Percentiles rank a stretch among this genome's conserved stretches.
phyloP scores from a whole-genome alignment of 345 rosid species.

The Bruguiera gymnorhiza region DNA sequence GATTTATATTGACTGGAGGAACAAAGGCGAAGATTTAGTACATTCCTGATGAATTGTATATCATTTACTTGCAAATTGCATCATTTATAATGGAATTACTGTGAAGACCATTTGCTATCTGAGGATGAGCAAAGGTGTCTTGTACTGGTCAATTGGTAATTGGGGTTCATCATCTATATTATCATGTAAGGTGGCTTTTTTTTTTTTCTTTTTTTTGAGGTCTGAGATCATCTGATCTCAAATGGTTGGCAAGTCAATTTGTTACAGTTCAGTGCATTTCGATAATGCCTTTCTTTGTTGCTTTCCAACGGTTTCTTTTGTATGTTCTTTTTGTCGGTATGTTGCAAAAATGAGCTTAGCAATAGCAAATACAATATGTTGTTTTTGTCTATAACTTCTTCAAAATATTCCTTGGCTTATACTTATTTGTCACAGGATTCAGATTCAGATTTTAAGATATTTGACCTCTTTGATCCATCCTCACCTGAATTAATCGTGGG shows the following conservation, averaged over 20 bases:
- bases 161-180: background rate
- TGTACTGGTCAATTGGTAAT: background rate
- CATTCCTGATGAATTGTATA: no score
- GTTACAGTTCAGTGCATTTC: no score
- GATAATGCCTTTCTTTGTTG: no score
- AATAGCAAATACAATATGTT: background rate
- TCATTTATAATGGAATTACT: no score
- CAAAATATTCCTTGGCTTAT: background rate
- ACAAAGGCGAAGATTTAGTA: no score
- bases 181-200: background rate
- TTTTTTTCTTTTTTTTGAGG: background rate
- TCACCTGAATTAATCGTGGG: constrained; percentile 60
- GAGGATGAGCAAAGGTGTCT: background rate
- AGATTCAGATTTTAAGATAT: constrained; percentile 39
- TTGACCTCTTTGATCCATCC: constrained; percentile 67
- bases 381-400: background rate
- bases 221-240: background rate
- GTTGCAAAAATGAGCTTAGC: no score
- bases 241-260: background rate
- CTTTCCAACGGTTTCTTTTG: no score
- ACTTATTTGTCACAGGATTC: constrained; percentile 48
- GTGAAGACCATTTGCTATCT: background rate
- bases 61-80: no score
- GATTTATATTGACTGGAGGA: no score
- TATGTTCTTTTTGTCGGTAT: no score